Conservation (phyloP, 495 filamentous ascomycete genomes). For the Neurospora discreta region DNA sequence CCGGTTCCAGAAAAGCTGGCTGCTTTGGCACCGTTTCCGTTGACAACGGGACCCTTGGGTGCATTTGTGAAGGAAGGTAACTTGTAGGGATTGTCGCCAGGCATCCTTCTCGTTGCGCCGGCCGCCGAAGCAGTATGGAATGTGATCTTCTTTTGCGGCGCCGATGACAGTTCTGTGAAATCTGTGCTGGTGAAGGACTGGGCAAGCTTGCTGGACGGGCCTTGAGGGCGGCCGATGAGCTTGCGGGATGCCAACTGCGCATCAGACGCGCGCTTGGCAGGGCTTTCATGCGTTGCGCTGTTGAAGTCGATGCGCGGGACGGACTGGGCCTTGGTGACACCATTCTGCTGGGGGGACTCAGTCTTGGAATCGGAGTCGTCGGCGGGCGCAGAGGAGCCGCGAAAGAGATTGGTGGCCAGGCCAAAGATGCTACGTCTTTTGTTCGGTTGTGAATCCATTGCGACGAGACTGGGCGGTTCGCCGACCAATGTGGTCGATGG, state of each 20-base stretch:
- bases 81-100: conserved; percentile 26
- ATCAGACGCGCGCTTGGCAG: conserved; percentile 27
- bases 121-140: not conserved
- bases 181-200: conserved; percentile 20
- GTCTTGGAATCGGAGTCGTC: conserved; percentile 5
- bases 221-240: conserved; percentile 20
- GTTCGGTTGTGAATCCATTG: conserved; percentile 18
- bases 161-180: conserved; percentile 12
- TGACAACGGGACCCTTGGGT: not conserved
- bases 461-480: conserved; percentile 1
- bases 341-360: not conserved
- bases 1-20: conserved; percentile 17
- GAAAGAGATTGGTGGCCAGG: conserved; percentile 14
- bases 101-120: conserved; percentile 14
- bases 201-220: conserved; percentile 25
- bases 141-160: not conserved
- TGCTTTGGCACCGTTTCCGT: conserved; percentile 2
- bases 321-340: not conserved
- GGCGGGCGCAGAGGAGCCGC: conserved; percentile 12
- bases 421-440: conserved; percentile 23
- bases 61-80: not conserved
- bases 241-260: conserved; percentile 22
- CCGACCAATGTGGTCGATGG: not conserved
- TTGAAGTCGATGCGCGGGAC: conserved; percentile 10
- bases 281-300: conserved; percentile 22